These are phyloP conservation scores for Senna tora DNA, from an alignment of 306 rosid genomes.

Conservation along the genomic window DNA sequence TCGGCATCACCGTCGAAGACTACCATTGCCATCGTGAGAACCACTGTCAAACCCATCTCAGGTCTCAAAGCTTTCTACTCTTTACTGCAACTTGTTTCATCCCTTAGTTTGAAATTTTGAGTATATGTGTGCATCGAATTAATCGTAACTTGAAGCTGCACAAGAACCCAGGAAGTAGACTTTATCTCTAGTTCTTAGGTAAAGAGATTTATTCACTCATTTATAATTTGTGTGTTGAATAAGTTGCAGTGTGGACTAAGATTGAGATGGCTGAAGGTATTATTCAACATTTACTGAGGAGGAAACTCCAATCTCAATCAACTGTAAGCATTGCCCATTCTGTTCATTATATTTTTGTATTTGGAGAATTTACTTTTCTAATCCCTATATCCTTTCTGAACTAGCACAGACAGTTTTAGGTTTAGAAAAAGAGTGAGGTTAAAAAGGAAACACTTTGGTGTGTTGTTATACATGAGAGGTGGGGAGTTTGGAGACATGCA, in stretches of 20 bases:
- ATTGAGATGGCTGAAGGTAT: constrained; percentile 88
- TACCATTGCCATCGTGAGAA: too few relatives aligned
- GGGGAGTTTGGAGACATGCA: neutral
- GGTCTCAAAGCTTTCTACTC: too few relatives aligned
- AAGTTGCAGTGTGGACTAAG: constrained; percentile 9
- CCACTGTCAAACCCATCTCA: too few relatives aligned
- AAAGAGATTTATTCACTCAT: neutral
- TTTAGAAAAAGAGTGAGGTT: neutral
- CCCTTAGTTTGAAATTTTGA: too few relatives aligned
- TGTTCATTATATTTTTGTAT: constrained; percentile 18
- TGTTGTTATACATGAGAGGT: neutral
- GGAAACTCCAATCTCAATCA: constrained; percentile 65
- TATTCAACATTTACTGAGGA: constrained; percentile 69
- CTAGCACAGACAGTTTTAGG: neutral
- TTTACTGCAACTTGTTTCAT: too few relatives aligned
- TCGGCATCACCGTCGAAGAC: too few relatives aligned
- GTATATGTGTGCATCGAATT: too few relatives aligned
- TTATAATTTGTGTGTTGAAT: neutral
- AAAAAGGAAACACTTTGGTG: neutral
- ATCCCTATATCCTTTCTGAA: neutral
- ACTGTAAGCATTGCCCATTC: constrained; percentile 50
- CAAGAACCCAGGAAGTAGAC: too few relatives aligned
- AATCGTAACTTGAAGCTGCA: too few relatives aligned
- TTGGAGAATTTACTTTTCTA: neutral
- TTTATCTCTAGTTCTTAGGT: neutral